These are phyloP conservation scores for Aspergillus sp. DNA, from an alignment of 2,329 filamentous ascomycete species.

Conservation along the genomic window DNA sequence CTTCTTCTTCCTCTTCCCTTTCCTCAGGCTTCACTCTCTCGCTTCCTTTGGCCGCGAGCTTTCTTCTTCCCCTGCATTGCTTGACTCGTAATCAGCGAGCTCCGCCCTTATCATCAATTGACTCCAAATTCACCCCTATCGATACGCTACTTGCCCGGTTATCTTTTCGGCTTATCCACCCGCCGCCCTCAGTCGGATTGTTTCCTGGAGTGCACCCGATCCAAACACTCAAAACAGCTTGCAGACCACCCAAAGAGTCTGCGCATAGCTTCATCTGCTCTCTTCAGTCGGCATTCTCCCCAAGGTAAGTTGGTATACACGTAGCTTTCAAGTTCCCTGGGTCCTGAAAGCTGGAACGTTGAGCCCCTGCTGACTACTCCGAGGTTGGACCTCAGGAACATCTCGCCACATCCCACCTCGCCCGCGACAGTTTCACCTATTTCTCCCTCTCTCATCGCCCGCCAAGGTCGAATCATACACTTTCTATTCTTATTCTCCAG, in stretches of 20 bases:
- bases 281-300: neutral
- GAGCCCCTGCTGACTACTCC: slow-evolving; percentile 20
- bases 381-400: slow-evolving; percentile 19
- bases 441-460: neutral
- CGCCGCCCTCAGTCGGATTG: slow-evolving; percentile 7
- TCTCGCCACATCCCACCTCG: slow-evolving; percentile 18
- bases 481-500: neutral
- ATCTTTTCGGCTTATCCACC: slow-evolving; percentile 31
- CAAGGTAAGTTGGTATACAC: slow-evolving; percentile 11
- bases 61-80: neutral
- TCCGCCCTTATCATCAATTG: slow-evolving; percentile 27
- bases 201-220: neutral
- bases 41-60: neutral
- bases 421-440: neutral
- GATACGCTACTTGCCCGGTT: slow-evolving; percentile 28
- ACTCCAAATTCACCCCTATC: slow-evolving; percentile 25
- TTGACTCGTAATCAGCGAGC: neutral
- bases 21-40: slow-evolving; percentile 4
- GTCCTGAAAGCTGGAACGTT: slow-evolving; percentile 12
- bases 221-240: neutral
- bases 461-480: neutral
- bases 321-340: slow-evolving; percentile 7
- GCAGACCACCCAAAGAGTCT: slow-evolving; percentile 1
- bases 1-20: slow-evolving; percentile 5
- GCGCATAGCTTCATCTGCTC: slow-evolving; percentile 16